These are phyloP conservation scores for Herpotrichia juniperi DNA, from an alignment of 2,329 filamentous ascomycete species.

Conservation along the genomic window DNA sequence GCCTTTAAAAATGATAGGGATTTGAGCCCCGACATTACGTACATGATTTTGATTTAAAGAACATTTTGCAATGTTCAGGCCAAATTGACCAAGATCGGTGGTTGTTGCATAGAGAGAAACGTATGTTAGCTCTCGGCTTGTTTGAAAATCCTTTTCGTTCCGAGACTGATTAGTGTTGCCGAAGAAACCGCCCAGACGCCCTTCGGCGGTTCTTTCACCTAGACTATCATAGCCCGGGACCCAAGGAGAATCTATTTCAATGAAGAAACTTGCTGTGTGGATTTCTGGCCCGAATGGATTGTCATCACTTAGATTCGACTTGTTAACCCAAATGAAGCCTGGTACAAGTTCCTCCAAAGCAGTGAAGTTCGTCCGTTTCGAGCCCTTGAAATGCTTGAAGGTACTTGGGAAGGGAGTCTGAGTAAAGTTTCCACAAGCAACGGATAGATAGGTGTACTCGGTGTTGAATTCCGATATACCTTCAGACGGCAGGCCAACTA, in stretches of 20 bases:
- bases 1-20: too few relatives aligned
- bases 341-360: constrained; percentile 22
- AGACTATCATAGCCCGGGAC: neutral
- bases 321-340: constrained; percentile 26
- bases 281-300: constrained; percentile 17
- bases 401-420: constrained; percentile 15
- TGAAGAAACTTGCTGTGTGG: constrained; percentile 22
- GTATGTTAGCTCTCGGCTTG: constrained; percentile 15
- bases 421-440: constrained; percentile 18
- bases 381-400: neutral
- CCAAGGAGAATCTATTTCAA: constrained; percentile 24
- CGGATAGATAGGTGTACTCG: constrained; percentile 27
- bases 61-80: constrained; percentile 27
- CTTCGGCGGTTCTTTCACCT: neutral
- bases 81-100: neutral
- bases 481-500: constrained; percentile 22
- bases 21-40: too few relatives aligned
- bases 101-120: constrained; percentile 15
- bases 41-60: constrained; percentile 23
- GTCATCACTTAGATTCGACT: constrained; percentile 5
- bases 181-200: constrained; percentile 25
- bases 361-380: constrained; percentile 11
- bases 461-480: constrained; percentile 22
- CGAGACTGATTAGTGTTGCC: constrained; percentile 21
- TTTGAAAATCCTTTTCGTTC: constrained; percentile 3